phyloP scores from a whole-genome alignment of 2,329 filamentous ascomycete species.

The Zymoseptoria brevis region DNA sequence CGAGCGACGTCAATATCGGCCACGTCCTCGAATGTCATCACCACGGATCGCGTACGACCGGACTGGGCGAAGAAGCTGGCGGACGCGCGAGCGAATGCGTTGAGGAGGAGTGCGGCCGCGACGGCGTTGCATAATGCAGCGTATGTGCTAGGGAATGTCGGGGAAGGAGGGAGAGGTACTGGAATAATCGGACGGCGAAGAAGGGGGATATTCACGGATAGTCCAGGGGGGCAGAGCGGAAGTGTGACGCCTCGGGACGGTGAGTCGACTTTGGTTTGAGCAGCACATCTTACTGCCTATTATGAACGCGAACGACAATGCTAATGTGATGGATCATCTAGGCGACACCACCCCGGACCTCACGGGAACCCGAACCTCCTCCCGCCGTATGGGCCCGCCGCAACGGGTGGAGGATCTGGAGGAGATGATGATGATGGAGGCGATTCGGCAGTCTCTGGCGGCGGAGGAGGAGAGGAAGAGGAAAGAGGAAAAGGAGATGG shows the following conservation, averaged over 20 bases:
- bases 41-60: constrained; percentile 83
- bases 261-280: constrained; percentile 15
- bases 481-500: constrained; percentile 71
- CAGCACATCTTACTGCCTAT: not conserved
- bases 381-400: constrained; percentile 35
- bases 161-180: constrained; percentile 12
- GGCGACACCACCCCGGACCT: not conserved
- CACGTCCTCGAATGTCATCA: constrained; percentile 76
- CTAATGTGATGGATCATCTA: constrained; percentile 22
- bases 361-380: constrained; percentile 39
- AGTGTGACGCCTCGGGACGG: constrained; percentile 37
- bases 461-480: constrained; percentile 87
- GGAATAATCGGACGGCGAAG: constrained; percentile 37
- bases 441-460: constrained; percentile 81
- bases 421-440: constrained; percentile 98
- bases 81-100: constrained; percentile 73
- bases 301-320: not conserved
- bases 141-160: constrained; percentile 67
- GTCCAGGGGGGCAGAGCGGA: constrained; percentile 37
- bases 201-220: constrained; percentile 47
- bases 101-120: constrained; percentile 80
- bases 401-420: constrained; percentile 78
- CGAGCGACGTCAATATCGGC: constrained; percentile 68
- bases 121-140: constrained; percentile 92
- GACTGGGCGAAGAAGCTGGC: constrained; percentile 91